Evolutionary conservation across 2,329 filamentous ascomycete species (phyloP), one percentile per base, ranked within the genome.

Genomic region (Geoglossum cookeanum): DNA sequence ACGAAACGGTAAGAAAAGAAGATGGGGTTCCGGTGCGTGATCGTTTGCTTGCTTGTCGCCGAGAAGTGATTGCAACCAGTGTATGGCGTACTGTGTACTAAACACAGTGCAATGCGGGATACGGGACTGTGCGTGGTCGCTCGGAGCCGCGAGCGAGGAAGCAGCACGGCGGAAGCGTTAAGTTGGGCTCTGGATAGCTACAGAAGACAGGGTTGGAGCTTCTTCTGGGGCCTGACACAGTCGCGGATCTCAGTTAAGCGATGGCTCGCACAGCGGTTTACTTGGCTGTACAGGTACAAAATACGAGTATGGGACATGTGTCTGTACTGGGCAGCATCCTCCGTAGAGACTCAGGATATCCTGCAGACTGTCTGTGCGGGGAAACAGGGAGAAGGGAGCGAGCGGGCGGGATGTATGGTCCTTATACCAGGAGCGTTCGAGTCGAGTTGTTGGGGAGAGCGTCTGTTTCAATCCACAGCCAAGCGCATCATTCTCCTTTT

Each of bases 181-280:
- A 6, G 37, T 42, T 15, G 11, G 37, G 4, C 11, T 5, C 33
- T 37, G 33, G 33, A 17, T 49, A 27, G 22, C 48, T 52, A 7
- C 27, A 15, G 6, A 42, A 15, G 4, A 42, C 37, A 42, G 37
- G 49, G 49, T 3, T 53, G 35, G 49, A 17, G 4, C 13, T 32
- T 53, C 22, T 30, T 53, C 29, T 27, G 49, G 11, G 13, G 17
- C 17, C n/a, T 22, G 30, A n/a, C 7, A n/a, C n/a, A 32, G 49
- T 53, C 30, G 49, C 49, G 49, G 49, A 37, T 53, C 29, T 53
- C 42, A 35, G 49, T 53, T 53, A 53, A 53, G 49, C 49, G 49
- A 53, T 15, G 27, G 27, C 48, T 27, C n/a, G 15, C 11, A 15
- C 13, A 42, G 37, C 37, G 37, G 33, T 37, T 11, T 37, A 5